These are phyloP conservation scores for Dovyalis caffra DNA, from an alignment of 345 rosid species.

Conservation along the genomic window DNA sequence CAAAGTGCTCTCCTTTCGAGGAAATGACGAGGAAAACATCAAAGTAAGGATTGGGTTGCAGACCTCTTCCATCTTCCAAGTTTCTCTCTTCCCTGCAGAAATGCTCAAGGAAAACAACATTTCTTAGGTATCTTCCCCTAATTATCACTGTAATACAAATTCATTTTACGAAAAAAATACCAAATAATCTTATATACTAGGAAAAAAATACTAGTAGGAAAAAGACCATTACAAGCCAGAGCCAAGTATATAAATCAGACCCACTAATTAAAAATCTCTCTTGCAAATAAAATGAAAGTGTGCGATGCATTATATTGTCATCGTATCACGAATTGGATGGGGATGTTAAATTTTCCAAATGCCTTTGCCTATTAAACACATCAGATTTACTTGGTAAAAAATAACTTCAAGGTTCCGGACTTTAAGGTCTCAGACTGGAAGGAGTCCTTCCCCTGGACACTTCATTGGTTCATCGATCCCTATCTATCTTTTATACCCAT, in stretches of 20 bases:
- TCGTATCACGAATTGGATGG: background rate
- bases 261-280: no score
- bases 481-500: background rate
- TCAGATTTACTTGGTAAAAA: no score
- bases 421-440: no score
- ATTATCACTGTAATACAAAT: background rate
- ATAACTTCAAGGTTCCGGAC: no score
- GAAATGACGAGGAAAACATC: no score
- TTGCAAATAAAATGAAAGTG: background rate
- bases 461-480: background rate
- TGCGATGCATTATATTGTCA: background rate
- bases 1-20: background rate
- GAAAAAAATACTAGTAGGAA: no score
- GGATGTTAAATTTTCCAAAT: background rate
- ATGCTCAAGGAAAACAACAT: background rate
- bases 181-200: background rate
- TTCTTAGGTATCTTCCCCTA: conserved; percentile 1
- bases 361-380: background rate
- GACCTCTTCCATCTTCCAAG: conserved; percentile 82
- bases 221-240: background rate
- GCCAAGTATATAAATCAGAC: no score
- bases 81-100: conserved; percentile 77
- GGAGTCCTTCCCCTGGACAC: no score
- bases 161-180: background rate
- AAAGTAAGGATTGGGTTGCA: conserved; percentile 26